Evolutionary conservation across 2,329 filamentous ascomycete genomes (phyloP).

Genomic region (Colletotrichum sublineola): DNA sequence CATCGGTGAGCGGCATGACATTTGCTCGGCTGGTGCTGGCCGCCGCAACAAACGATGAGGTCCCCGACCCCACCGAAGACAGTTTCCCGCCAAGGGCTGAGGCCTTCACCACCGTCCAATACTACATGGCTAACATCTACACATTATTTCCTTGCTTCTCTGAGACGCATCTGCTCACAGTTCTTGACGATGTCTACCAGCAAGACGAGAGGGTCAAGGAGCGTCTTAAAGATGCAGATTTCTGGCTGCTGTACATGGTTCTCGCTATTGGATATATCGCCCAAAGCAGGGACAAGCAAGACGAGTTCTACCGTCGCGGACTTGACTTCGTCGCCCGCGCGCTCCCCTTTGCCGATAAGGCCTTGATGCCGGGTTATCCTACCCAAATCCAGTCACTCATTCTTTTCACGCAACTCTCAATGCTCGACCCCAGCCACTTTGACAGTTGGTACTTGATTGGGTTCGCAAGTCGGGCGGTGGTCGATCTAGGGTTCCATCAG

Average conservation of each 20-base stretch:
- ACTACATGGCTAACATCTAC: slow-evolving; percentile 88
- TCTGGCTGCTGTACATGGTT: slow-evolving; percentile 91
- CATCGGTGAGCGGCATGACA: slow-evolving; percentile 88
- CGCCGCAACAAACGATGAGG: slow-evolving; percentile 80
- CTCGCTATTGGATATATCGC: slow-evolving; percentile 84
- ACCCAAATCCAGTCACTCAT: slow-evolving; percentile 89
- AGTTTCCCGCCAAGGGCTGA: slow-evolving; percentile 79
- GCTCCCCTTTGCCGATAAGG: slow-evolving; percentile 82
- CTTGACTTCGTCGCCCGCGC: slow-evolving; percentile 73
- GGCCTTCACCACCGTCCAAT: slow-evolving; percentile 78
- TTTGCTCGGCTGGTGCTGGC: slow-evolving; percentile 90
- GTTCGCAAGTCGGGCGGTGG: slow-evolving; percentile 86
- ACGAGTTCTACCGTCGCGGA: slow-evolving; percentile 71
- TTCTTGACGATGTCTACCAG: slow-evolving; percentile 86
- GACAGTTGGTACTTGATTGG: slow-evolving; percentile 95
- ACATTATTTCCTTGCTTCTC: slow-evolving; percentile 85
- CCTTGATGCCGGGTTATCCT: slow-evolving; percentile 86
- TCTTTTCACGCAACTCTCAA: slow-evolving; percentile 88
- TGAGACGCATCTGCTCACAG: slow-evolving; percentile 81
- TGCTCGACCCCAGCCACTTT: slow-evolving; percentile 90
- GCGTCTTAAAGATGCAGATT: slow-evolving; percentile 74
- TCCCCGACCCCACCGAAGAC: slow-evolving; percentile 73
- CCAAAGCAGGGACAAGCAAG: slow-evolving; percentile 77
- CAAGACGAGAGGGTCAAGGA: slow-evolving; percentile 67
- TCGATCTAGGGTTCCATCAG: slow-evolving; percentile 94